phyloP scores from a whole-genome alignment of 164 flowering plant genomes.

The Aristolochia fimbriata region DNA sequence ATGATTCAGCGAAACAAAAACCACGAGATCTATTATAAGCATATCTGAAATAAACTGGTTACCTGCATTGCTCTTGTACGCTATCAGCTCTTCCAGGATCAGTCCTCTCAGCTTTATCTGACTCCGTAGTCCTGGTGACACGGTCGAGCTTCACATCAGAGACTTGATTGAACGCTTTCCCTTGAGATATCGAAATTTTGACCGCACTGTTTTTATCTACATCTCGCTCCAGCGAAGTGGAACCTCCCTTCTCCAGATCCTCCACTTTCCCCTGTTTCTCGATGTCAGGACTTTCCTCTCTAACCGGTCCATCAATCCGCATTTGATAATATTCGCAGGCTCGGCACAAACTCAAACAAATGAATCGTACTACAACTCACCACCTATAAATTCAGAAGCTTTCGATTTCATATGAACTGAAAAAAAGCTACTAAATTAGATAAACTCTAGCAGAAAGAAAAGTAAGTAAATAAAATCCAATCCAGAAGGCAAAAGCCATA shows the following conservation, averaged over 20 bases:
- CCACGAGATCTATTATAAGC: not conserved
- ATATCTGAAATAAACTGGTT: not conserved
- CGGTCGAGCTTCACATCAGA: not conserved
- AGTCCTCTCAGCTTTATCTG: slow-evolving; percentile 6
- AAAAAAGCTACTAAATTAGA: too few relatives aligned
- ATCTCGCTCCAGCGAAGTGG: slow-evolving; percentile 1
- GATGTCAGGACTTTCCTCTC: not conserved
- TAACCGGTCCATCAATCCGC: slow-evolving; percentile 12
- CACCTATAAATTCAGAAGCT: too few relatives aligned
- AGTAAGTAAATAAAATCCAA: too few relatives aligned
- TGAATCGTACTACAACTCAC: too few relatives aligned
- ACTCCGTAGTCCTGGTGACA: not conserved
- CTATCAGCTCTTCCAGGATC: slow-evolving; percentile 23
- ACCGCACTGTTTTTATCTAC: slow-evolving; percentile 4
- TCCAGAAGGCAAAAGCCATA: too few relatives aligned
- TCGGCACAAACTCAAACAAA: not conserved
- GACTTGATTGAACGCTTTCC: slow-evolving; percentile 8
- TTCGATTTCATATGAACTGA: too few relatives aligned
- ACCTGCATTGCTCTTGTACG: slow-evolving; percentile 61
- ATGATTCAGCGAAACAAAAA: not conserved
- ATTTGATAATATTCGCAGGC: not conserved
- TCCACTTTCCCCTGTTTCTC: slow-evolving; percentile 5
- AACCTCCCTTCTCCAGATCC: slow-evolving; percentile 3
- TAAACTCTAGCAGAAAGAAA: too few relatives aligned
- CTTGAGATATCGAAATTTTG: slow-evolving; percentile 19